Conservation (phyloP, 208 protist genomes). For the Ichthyophonus hoferi region DNA sequence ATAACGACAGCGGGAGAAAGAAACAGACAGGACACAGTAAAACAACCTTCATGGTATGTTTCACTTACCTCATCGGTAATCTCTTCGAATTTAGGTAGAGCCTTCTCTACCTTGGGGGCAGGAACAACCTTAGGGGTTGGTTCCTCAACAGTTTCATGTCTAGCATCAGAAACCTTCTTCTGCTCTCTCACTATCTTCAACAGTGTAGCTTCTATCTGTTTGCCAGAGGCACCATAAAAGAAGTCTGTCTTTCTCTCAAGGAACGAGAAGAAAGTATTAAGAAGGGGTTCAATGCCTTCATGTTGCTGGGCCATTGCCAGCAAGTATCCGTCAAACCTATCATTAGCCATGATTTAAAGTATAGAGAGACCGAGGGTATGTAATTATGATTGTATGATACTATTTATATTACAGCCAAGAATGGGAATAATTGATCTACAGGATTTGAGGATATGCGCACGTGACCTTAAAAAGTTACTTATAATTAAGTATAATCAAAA, state of each 20-base stretch:
- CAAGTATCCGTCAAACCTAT: constrained; percentile 40
- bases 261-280: constrained; percentile 50
- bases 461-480: no score
- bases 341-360: no score
- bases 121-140: no score
- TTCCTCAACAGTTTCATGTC: no score
- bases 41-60: no score
- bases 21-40: no score
- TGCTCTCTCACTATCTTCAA: constrained; percentile 2
- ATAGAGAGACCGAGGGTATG: no score
- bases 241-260: constrained; percentile 53
- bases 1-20: no score
- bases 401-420: not conserved
- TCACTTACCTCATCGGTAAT: no score
- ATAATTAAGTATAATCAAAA: no score
- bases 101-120: no score
- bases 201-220: not conserved
- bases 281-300: constrained; percentile 44
- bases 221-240: constrained; percentile 15
- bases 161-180: not conserved
- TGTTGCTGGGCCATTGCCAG: constrained; percentile 42
- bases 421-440: not conserved
- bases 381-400: not conserved
- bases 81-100: no score
- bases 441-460: not conserved